Percentiles rank a stretch among this genome's conserved stretches.
phyloP scores from a whole-genome alignment of 1,139 yeast genomes.

The Pichia sp. region DNA sequence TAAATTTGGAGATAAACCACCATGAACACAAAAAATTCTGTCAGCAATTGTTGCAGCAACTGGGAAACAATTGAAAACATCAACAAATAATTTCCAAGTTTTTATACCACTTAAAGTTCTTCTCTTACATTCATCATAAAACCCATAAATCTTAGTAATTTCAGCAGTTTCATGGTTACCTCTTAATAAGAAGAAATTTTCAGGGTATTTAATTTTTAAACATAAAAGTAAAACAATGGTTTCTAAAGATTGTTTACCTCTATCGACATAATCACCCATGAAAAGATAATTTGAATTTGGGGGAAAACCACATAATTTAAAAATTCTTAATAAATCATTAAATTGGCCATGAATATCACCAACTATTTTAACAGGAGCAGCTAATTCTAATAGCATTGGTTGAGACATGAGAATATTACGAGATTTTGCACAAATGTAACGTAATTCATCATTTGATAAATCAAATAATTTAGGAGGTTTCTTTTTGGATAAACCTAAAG shows the following conservation, averaged over 20 bases:
- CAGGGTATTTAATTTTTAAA: conserved; percentile 75
- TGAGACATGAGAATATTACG: conserved; percentile 67
- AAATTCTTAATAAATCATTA: conserved; percentile 64
- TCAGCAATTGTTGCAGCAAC: conserved; percentile 83
- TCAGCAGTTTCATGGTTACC: conserved; percentile 86
- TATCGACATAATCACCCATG: conserved; percentile 80
- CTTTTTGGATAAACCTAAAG: conserved; percentile 37
- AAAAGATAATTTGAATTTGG: conserved; percentile 73
- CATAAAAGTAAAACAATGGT: conserved; percentile 67
- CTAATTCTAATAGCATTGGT: conserved; percentile 67
- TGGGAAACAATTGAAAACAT: conserved; percentile 79
- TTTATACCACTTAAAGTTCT: conserved; percentile 47
- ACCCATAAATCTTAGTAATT: conserved; percentile 79
- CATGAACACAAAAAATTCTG: conserved; percentile 83
- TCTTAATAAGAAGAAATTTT: conserved; percentile 72
- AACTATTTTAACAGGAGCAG: conserved; percentile 81
- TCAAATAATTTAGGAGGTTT: conserved; percentile 37
- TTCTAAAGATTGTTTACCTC: conserved; percentile 79
- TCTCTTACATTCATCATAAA: conserved; percentile 83
- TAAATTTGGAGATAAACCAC: conserved; percentile 78
- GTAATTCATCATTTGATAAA: conserved; percentile 35
- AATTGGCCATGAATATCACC: conserved; percentile 89
- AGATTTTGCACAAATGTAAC: conserved; percentile 52
- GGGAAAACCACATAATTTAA: conserved; percentile 75
- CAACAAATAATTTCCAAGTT: conserved; percentile 71